Percentiles rank a stretch among this genome's conserved stretches.
These are phyloP conservation scores for Triticum timopheevii DNA, from an alignment of 176 grass and related monocot species.

Conservation along the genomic window DNA sequence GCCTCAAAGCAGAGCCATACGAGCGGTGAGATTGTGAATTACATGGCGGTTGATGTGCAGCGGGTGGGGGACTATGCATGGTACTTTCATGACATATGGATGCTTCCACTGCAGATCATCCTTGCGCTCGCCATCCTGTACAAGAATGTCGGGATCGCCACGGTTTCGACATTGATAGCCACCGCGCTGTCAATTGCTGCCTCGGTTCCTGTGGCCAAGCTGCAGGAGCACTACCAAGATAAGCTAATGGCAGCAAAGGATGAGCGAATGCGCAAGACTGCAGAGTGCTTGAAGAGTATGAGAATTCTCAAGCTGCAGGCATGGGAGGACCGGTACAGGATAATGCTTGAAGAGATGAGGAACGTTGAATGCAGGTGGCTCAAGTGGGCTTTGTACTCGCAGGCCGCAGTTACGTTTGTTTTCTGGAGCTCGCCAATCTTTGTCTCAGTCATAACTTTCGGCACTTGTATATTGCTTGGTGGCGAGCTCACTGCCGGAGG, in stretches of 20 bases:
- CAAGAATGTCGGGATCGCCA: slow-evolving; percentile 77
- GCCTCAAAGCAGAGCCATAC: slow-evolving; percentile 78
- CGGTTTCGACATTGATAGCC: slow-evolving; percentile 65
- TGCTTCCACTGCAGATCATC: slow-evolving; percentile 94
- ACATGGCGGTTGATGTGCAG: slow-evolving; percentile 99
- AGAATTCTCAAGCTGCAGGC: slow-evolving; percentile 91
- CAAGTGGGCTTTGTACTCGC: slow-evolving; percentile 74
- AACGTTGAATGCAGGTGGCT: slow-evolving; percentile 90
- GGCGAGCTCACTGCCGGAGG: slow-evolving; percentile 85
- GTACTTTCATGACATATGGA: slow-evolving; percentile 99
- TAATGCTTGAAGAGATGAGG: slow-evolving; percentile 88
- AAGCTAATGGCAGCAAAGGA: slow-evolving; percentile 95
- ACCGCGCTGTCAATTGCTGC: slow-evolving; percentile 76
- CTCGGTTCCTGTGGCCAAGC: slow-evolving; percentile 81
- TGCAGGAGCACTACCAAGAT: slow-evolving; percentile 96
- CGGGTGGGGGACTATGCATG: slow-evolving; percentile 94
- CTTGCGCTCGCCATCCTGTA: slow-evolving; percentile 94
- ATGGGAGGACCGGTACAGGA: slow-evolving; percentile 85
- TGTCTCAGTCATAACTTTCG: slow-evolving; percentile 84
- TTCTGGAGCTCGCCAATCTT: slow-evolving; percentile 99
- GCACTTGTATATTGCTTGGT: slow-evolving; percentile 87
- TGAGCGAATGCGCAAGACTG: slow-evolving; percentile 95
- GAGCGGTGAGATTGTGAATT: slow-evolving; percentile 97
- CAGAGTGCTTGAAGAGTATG: slow-evolving; percentile 92
- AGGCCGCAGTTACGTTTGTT: slow-evolving; percentile 91